phyloP scores from a whole-genome alignment of 768 basidiomycete species.

The Mycena metata region DNA sequence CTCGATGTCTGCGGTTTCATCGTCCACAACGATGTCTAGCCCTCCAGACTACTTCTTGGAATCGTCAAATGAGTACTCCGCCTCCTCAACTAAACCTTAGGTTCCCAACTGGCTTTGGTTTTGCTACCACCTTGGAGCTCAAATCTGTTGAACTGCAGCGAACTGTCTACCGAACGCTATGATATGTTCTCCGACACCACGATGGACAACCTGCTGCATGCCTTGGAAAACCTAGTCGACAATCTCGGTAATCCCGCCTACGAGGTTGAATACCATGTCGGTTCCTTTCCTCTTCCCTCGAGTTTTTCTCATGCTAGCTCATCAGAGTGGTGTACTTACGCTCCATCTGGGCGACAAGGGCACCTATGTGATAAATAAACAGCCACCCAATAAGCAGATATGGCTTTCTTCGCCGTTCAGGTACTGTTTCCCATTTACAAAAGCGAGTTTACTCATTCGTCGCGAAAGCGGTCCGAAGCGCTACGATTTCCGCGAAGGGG shows the following conservation, averaged over 20 bases:
- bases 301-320: conserved; percentile 4
- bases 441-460: conserved; percentile 9
- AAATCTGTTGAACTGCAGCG: conserved; percentile 47
- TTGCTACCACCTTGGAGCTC: conserved; percentile 4
- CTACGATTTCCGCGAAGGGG: conserved; percentile 77
- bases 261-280: conserved; percentile 92
- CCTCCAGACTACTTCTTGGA: conserved; percentile 32
- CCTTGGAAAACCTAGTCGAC: conserved; percentile 81
- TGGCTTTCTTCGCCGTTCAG: conserved; percentile 94
- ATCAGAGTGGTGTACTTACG: conserved; percentile 95
- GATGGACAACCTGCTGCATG: conserved; percentile 83
- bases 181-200: conserved; percentile 79
- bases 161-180: conserved; percentile 75
- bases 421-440: conserved; percentile 54
- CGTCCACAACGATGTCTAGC: conserved; percentile 11
- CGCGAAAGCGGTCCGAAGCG: conserved; percentile 87
- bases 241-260: conserved; percentile 64
- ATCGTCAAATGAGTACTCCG: conserved; percentile 62
- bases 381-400: conserved; percentile 97
- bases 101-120: conserved; percentile 47
- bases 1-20: conserved; percentile 35
- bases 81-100: conserved; percentile 70
- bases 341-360: conserved; percentile 80
- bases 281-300: conserved; percentile 41
- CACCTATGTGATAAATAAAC: conserved; percentile 97